phyloP scores from a whole-genome alignment of 371 early-diverging fungal species.

The Capniomyces stellatus region DNA sequence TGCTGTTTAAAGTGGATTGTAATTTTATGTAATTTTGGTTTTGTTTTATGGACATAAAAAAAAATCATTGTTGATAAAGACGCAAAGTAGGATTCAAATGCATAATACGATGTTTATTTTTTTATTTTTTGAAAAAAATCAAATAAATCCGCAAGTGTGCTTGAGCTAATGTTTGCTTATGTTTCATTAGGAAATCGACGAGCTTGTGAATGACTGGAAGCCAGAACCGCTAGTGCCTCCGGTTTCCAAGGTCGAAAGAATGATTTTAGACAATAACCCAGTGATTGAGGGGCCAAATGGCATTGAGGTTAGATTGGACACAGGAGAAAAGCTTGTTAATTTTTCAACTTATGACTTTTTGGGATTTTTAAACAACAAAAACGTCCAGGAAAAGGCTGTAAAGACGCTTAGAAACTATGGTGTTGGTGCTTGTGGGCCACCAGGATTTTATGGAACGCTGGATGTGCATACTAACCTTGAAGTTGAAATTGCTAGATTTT shows the following conservation, averaged over 20 bases:
- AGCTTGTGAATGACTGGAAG: slow-evolving; percentile 88
- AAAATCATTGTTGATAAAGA: too few relatives aligned
- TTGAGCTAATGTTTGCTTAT: too few relatives aligned
- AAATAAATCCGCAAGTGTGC: too few relatives aligned
- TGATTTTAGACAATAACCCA: slow-evolving; percentile 62
- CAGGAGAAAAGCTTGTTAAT: slow-evolving; percentile 31
- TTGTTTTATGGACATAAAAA: too few relatives aligned
- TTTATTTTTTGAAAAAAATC: too few relatives aligned
- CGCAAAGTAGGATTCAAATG: too few relatives aligned
- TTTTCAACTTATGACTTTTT: slow-evolving; percentile 76
- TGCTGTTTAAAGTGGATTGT: too few relatives aligned
- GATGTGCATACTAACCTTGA: slow-evolving; percentile 98
- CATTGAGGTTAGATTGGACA: slow-evolving; percentile 16
- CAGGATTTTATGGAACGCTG: slow-evolving; percentile 99
- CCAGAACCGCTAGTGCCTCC: slow-evolving; percentile 87
- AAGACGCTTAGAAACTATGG: slow-evolving; percentile 88
- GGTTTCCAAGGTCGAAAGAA: slow-evolving; percentile 45
- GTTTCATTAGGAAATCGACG: slow-evolving; percentile 57
- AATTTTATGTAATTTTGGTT: too few relatives aligned
- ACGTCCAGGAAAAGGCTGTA: slow-evolving; percentile 64
- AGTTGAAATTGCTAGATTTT: slow-evolving; percentile 64
- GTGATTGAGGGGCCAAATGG: slow-evolving; percentile 46
- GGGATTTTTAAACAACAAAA: slow-evolving; percentile 53
- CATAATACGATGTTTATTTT: too few relatives aligned
- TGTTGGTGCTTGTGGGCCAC: slow-evolving; percentile 98